A percentile compares a stretch with the other conserved stretches of the same genome.
Conservation (phyloP, 192 early-diverging fungal genomes). For the Coemansia erecta region DNA sequence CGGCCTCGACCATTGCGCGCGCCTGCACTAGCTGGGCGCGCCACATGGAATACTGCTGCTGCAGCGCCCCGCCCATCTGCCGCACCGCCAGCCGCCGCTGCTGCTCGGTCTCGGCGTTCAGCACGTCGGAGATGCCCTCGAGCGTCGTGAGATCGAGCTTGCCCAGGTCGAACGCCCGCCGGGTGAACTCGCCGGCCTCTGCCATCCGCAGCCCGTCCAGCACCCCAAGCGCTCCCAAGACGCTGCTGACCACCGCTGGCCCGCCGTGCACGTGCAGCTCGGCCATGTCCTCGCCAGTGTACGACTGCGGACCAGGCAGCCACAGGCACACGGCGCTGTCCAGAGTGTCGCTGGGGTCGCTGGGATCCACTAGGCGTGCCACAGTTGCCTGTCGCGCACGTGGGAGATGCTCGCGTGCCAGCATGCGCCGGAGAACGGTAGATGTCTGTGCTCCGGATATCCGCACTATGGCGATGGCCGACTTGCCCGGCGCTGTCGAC, state of each 20-base stretch:
- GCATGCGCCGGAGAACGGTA: conserved; percentile 27
- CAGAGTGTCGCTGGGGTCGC: conserved; percentile 45
- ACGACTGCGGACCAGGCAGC: conserved; percentile 58
- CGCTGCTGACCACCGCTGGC: conserved; percentile 60
- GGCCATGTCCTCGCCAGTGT: conserved; percentile 72
- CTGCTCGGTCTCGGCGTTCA: conserved; percentile 78
- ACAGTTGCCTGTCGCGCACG: conserved; percentile 10
- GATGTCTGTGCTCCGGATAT: conserved; percentile 62
- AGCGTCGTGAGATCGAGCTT: conserved; percentile 71
- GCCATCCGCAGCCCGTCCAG: conserved; percentile 61
- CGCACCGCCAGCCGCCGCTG: conserved; percentile 65
- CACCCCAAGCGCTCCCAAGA: conserved; percentile 55
- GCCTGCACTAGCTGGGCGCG: conserved; percentile 55
- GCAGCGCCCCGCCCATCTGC: conserved; percentile 68
- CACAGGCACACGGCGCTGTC: conserved; percentile 56
- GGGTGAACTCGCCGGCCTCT: conserved; percentile 72
- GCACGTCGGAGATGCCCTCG: conserved; percentile 70
- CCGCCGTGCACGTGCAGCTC: conserved; percentile 79
- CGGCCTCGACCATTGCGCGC: conserved; percentile 66
- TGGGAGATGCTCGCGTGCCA: conserved; percentile 1
- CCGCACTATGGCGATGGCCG: conserved; percentile 76
- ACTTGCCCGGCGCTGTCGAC: conserved; percentile 70
- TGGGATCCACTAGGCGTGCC: conserved; percentile 25
- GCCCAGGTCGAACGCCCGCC: conserved; percentile 70
- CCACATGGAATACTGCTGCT: conserved; percentile 64